Conservation (phyloP, 768 basidiomycete genomes). For the Austroboletus eburneus region DNA sequence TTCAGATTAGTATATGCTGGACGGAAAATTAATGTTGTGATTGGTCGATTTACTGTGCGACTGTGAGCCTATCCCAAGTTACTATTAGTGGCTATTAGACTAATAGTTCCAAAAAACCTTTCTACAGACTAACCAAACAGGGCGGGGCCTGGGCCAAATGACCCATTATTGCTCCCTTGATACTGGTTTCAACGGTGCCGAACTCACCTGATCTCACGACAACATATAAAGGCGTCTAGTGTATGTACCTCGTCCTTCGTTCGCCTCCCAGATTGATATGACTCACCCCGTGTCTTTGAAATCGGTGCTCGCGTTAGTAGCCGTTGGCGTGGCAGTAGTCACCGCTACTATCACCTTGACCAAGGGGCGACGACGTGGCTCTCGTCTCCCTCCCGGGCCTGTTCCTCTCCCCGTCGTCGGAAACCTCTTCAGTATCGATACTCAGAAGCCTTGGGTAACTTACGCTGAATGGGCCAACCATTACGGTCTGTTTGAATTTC, state of each 20-base stretch:
- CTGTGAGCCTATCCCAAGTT: too few relatives aligned
- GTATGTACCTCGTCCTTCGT: too few relatives aligned
- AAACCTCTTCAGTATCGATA: constrained; percentile 14
- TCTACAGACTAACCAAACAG: too few relatives aligned
- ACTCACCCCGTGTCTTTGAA: background rate
- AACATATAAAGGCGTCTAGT: constrained; percentile 1
- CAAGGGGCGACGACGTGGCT: constrained; percentile 4
- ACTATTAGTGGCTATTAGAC: too few relatives aligned
- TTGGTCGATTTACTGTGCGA: too few relatives aligned
- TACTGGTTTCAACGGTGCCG: too few relatives aligned
- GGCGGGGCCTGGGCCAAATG: too few relatives aligned
- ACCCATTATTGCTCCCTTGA: too few relatives aligned
- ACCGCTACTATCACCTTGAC: background rate
- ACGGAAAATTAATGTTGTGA: too few relatives aligned
- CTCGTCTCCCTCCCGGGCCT: constrained; percentile 16
- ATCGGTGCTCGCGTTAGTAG: background rate
- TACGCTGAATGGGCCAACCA: constrained; percentile 16
- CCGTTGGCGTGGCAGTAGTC: background rate
- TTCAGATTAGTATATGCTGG: too few relatives aligned
- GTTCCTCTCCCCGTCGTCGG: constrained; percentile 15
- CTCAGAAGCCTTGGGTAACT: constrained; percentile 16
- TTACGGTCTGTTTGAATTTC: constrained; percentile 13
- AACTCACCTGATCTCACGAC: background rate
- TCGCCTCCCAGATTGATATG: background rate
- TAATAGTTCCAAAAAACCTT: too few relatives aligned